These are phyloP conservation scores for Xylariaceae sp. DNA, from an alignment of 2,329 filamentous ascomycete species.

Conservation along the genomic window DNA sequence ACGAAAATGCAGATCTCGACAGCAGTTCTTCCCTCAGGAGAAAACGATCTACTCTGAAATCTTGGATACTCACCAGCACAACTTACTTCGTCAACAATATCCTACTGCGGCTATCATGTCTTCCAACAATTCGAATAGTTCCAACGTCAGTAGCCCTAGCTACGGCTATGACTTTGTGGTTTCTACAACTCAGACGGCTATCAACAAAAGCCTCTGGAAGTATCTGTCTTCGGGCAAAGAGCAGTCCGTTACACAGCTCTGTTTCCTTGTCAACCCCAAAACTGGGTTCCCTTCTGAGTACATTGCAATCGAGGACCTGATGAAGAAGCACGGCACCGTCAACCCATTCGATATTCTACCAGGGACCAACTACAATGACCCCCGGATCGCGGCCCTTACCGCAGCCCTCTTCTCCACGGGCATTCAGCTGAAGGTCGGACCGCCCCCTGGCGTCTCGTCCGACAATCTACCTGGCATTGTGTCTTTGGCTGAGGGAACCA, in stretches of 20 bases:
- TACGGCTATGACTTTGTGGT: constrained; percentile 3
- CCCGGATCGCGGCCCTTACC: constrained; percentile 1
- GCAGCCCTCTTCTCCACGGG: background rate
- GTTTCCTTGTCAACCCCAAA: background rate
- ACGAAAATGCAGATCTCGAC: no score
- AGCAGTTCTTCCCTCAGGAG: no score
- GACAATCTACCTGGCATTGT: background rate
- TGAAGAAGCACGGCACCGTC: background rate
- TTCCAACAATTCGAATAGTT: no score
- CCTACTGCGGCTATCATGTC: no score
- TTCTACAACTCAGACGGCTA: background rate
- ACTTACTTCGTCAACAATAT: no score
- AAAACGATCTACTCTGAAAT: no score
- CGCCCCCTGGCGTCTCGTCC: background rate
- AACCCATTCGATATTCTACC: constrained; percentile 1
- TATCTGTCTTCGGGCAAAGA: background rate
- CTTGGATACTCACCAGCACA: no score
- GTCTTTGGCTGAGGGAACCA: background rate
- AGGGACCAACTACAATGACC: background rate
- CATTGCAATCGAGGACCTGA: background rate
- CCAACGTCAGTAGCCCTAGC: no score
- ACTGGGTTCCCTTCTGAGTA: background rate
- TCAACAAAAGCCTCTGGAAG: background rate
- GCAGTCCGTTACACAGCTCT: background rate
- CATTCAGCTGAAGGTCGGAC: constrained; percentile 1